Evolutionary conservation across 1,139 yeast species (phyloP).

Genomic region (Lodderomyces orthopsilosis): DNA sequence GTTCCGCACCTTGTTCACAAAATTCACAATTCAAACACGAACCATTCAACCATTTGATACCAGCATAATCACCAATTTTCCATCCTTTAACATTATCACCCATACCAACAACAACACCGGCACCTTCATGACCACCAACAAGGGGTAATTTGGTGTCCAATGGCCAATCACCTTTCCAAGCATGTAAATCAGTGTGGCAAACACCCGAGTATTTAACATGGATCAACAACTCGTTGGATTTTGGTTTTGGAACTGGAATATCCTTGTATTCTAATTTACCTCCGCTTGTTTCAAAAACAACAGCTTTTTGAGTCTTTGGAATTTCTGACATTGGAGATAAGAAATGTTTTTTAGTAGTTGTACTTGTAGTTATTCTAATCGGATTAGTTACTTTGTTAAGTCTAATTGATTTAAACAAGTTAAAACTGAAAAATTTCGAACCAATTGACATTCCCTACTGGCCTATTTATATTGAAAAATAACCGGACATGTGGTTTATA

Average conservation of each 20-base stretch:
- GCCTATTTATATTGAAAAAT: background rate
- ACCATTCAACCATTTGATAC: conserved; percentile 74
- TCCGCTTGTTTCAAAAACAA: conserved; percentile 36
- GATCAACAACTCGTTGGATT: conserved; percentile 63
- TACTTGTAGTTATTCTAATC: background rate
- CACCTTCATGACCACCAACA: conserved; percentile 85
- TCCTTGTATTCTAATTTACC: conserved; percentile 56
- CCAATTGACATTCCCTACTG: background rate
- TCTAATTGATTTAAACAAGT: background rate
- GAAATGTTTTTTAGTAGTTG: background rate
- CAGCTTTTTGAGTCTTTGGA: conserved; percentile 40
- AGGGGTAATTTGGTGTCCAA: conserved; percentile 62
- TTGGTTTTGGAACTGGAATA: conserved; percentile 67
- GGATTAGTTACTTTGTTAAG: background rate
- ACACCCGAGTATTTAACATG: conserved; percentile 76
- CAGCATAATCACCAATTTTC: conserved; percentile 69
- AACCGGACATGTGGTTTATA: no score
- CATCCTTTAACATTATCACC: conserved; percentile 68
- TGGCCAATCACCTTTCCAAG: conserved; percentile 84
- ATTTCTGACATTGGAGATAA: conserved; percentile 11
- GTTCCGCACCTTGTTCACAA: conserved; percentile 63
- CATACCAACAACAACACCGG: conserved; percentile 71
- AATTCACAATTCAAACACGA: conserved; percentile 69
- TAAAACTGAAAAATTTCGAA: background rate
- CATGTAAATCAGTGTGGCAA: conserved; percentile 77